A percentile compares a stretch with the other conserved stretches of the same genome.
phyloP scores from a whole-genome alignment of 2,329 filamentous ascomycete species.

The Ascochyta pisi region DNA sequence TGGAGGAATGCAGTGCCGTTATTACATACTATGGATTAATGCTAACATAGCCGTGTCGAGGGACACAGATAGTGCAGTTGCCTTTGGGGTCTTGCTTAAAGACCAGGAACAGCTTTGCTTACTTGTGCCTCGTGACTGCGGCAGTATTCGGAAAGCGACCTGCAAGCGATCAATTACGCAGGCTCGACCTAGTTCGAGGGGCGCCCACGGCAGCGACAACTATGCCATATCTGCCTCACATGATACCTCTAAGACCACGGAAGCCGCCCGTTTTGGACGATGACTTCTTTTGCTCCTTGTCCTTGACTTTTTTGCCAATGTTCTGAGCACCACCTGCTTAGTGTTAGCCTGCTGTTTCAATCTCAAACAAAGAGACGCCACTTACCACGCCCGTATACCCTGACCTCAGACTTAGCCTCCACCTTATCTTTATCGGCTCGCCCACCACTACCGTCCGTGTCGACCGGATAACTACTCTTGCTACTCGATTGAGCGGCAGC shows the following conservation, averaged over 20 bases:
- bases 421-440: conserved; percentile 54
- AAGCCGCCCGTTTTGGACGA: conserved; percentile 52
- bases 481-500: conserved; percentile 38
- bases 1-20: no score
- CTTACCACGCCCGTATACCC: conserved; percentile 64
- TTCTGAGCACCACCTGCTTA: conserved; percentile 60
- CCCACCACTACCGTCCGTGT: conserved; percentile 45
- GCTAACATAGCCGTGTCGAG: not conserved
- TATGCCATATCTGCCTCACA: conserved; percentile 25
- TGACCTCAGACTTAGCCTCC: conserved; percentile 56
- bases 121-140: not conserved
- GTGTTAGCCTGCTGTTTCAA: conserved; percentile 42
- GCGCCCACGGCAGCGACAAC: not conserved
- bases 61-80: not conserved
- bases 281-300: conserved; percentile 54
- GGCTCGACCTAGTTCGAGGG: not conserved
- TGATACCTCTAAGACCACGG: conserved; percentile 50
- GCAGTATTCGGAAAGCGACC: not conserved
- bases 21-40: not conserved
- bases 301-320: conserved; percentile 61
- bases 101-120: not conserved
- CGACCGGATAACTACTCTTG: conserved; percentile 52
- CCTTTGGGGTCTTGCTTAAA: not conserved
- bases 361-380: conserved; percentile 13
- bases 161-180: no score